These are phyloP conservation scores for Tolypocladium nubicola DNA, from an alignment of 2,329 filamentous ascomycete species.

Conservation along the genomic window DNA sequence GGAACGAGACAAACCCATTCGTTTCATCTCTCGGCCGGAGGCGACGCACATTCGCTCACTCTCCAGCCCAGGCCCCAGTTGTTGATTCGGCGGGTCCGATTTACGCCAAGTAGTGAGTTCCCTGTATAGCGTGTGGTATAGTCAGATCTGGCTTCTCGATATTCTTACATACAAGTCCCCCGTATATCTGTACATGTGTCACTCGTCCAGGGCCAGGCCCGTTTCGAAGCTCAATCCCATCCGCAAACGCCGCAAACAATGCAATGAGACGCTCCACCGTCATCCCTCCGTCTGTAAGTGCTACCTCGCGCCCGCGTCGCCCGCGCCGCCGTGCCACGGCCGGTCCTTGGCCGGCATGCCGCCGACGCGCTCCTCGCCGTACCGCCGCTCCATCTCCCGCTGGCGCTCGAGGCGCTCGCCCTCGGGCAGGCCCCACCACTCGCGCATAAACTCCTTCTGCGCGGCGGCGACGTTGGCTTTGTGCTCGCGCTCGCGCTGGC, in stretches of 20 bases:
- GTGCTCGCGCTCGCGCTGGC: constrained; percentile 55
- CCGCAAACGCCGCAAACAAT: background rate
- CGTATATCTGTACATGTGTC: background rate
- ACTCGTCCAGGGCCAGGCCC: background rate
- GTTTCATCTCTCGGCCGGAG: too few relatives aligned
- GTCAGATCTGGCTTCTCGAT: background rate
- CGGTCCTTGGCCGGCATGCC: constrained; percentile 33
- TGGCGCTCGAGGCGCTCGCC: constrained; percentile 40
- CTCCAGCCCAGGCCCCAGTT: too few relatives aligned
- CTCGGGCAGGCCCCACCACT: constrained; percentile 57
- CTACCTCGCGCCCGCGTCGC: constrained; percentile 1
- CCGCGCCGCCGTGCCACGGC: constrained; percentile 1
- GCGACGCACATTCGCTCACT: too few relatives aligned
- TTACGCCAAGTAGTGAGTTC: background rate
- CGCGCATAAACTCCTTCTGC: constrained; percentile 54
- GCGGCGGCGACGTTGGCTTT: constrained; percentile 48
- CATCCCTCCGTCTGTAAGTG: background rate
- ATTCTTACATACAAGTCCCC: background rate
- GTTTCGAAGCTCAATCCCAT: background rate
- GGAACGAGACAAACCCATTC: too few relatives aligned
- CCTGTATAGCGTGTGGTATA: background rate
- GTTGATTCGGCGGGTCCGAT: too few relatives aligned
- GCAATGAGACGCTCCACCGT: background rate
- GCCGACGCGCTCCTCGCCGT: constrained; percentile 42
- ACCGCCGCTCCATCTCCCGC: constrained; percentile 40